These are phyloP conservation scores for Globisporangium canariense DNA, from an alignment of 352 stramenopile species.

Conservation along the genomic window DNA sequence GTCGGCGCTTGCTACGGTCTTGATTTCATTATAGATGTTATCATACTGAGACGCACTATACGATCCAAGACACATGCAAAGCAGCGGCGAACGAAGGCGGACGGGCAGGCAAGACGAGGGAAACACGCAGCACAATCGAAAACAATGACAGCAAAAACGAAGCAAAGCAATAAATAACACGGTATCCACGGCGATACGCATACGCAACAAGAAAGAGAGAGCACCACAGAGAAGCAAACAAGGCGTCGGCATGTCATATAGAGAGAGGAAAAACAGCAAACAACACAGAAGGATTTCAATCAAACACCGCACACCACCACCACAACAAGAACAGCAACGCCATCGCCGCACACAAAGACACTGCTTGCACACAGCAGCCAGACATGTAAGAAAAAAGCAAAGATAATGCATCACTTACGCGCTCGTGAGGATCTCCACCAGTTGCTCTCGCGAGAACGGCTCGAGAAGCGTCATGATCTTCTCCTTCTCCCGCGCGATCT, in stretches of 20 bases:
- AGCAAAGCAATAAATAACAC: not conserved
- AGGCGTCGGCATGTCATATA: conserved; percentile 7
- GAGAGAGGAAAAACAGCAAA: not conserved
- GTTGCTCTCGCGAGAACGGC: conserved; percentile 55
- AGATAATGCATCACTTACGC: conserved; percentile 41
- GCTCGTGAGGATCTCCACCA: conserved; percentile 60
- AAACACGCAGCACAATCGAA: not conserved
- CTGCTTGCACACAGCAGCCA: conserved; percentile 6
- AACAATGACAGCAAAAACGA: not conserved
- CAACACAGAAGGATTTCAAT: conserved; percentile 3
- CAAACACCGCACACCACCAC: conserved; percentile 7
- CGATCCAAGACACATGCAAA: conserved; percentile 6
- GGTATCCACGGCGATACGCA: conserved; percentile 5
- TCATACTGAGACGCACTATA: conserved; percentile 59
- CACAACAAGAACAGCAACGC: conserved; percentile 8
- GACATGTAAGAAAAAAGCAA: conserved; percentile 2
- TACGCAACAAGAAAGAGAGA: conserved; percentile 6
- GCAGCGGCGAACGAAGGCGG: not conserved
- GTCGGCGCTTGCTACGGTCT: conserved; percentile 45
- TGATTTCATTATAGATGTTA: conserved; percentile 56
- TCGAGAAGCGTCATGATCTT: conserved; percentile 40
- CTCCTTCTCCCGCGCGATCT: conserved; percentile 24
- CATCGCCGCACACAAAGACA: not conserved
- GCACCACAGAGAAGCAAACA: conserved; percentile 4
- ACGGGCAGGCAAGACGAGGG: not conserved